Evolutionary conservation across 1,284 basidiomycete species (phyloP).

Genomic region (Ganoderma lucidum): DNA sequence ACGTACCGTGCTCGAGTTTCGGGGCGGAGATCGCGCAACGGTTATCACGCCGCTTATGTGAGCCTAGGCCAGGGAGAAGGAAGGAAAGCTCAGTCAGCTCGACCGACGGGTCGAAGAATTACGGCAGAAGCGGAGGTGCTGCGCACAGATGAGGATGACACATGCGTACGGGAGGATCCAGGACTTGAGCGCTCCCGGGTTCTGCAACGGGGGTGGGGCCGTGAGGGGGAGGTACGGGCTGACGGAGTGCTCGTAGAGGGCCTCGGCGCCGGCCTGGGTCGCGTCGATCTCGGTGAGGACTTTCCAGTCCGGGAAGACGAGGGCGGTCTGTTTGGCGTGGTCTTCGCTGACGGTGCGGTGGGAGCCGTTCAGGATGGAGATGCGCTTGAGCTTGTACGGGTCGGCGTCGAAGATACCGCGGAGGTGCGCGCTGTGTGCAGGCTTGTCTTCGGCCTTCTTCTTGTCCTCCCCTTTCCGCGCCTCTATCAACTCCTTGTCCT

Average conservation of each 20-base stretch:
- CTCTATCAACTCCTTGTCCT: constrained; percentile 28
- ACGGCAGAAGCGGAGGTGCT: neutral
- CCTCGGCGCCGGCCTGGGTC: constrained; percentile 69
- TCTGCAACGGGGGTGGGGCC: constrained; percentile 49
- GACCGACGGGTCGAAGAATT: neutral
- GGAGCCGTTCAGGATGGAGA: constrained; percentile 85
- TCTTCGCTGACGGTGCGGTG: constrained; percentile 72
- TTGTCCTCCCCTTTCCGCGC: constrained; percentile 20
- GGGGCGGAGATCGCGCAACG: constrained; percentile 89
- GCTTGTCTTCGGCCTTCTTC: constrained; percentile 11
- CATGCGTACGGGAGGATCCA: constrained; percentile 81
- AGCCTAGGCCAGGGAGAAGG: constrained; percentile 60
- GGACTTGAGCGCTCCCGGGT: constrained; percentile 61
- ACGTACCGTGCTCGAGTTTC: constrained; percentile 76
- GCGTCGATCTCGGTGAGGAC: constrained; percentile 75
- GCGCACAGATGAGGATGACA: constrained; percentile 84
- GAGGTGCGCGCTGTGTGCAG: constrained; percentile 38
- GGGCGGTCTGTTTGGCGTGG: constrained; percentile 71
- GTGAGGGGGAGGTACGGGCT: constrained; percentile 50
- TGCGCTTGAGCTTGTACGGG: constrained; percentile 51
- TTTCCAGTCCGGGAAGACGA: constrained; percentile 93
- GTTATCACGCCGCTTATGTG: constrained; percentile 91
- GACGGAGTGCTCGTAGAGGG: constrained; percentile 71
- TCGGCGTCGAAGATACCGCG: constrained; percentile 64
- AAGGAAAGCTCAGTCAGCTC: neutral